These are phyloP conservation scores for Chalciporus pseudorubinellus DNA, from an alignment of 768 basidiomycete species.

Conservation along the genomic window DNA sequence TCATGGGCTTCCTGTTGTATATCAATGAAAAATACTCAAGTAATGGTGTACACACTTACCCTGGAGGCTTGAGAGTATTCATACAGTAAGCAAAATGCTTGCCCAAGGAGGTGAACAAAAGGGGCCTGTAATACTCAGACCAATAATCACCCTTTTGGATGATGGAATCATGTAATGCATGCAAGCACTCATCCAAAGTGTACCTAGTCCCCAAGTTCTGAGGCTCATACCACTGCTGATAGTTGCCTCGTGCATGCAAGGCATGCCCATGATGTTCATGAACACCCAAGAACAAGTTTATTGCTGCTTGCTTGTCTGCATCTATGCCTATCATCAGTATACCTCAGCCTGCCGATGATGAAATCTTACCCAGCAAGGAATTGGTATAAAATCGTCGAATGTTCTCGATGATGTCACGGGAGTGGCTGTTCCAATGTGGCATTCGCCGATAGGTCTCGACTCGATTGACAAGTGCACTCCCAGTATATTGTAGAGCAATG, in stretches of 20 bases:
- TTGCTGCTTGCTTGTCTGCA: slow-evolving; percentile 95
- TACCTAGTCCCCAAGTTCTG: slow-evolving; percentile 69
- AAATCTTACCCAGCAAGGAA: slow-evolving; percentile 68
- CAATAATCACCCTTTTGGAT: slow-evolving; percentile 70
- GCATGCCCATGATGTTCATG: slow-evolving; percentile 53
- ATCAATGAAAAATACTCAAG: neutral
- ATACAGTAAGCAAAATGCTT: slow-evolving; percentile 93
- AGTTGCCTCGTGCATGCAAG: slow-evolving; percentile 59
- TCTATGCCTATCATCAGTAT: slow-evolving; percentile 45
- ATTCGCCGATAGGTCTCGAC: slow-evolving; percentile 95
- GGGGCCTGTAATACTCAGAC: slow-evolving; percentile 86
- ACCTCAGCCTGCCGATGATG: neutral
- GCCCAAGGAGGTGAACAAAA: slow-evolving; percentile 78
- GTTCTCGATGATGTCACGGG: slow-evolving; percentile 93
- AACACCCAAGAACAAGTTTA: slow-evolving; percentile 93
- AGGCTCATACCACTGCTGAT: slow-evolving; percentile 84
- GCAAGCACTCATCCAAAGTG: slow-evolving; percentile 59
- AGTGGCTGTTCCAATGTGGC: slow-evolving; percentile 97
- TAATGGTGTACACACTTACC: slow-evolving; percentile 43
- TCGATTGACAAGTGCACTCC: slow-evolving; percentile 91
- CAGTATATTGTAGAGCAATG: slow-evolving; percentile 94
- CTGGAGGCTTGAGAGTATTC: slow-evolving; percentile 82
- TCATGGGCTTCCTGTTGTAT: slow-evolving; percentile 58
- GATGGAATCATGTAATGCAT: slow-evolving; percentile 59
- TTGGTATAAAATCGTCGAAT: slow-evolving; percentile 94